Evolutionary conservation across 2,329 filamentous ascomycete genomes (phyloP).

Genomic region (Purpureocillium takamizusanense): DNA sequence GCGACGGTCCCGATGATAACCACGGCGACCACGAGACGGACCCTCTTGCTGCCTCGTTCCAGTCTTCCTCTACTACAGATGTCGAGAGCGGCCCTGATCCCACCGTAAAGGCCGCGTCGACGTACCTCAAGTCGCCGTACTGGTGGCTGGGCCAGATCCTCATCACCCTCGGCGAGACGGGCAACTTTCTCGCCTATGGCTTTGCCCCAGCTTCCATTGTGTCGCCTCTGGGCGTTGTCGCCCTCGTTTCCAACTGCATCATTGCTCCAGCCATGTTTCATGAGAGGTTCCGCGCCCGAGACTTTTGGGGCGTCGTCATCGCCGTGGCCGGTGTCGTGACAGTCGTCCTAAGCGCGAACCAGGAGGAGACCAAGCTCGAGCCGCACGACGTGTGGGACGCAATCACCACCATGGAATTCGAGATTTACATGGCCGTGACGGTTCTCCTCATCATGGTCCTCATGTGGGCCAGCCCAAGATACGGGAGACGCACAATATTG

Average conservation of each 20-base stretch:
- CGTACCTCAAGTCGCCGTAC: slow-evolving; percentile 82
- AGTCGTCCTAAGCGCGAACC: slow-evolving; percentile 84
- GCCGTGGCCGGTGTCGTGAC: slow-evolving; percentile 83
- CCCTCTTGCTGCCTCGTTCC: slow-evolving; percentile 42
- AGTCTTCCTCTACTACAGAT: slow-evolving; percentile 24
- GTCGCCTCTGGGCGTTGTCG: slow-evolving; percentile 92
- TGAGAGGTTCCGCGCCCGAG: slow-evolving; percentile 75
- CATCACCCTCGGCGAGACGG: slow-evolving; percentile 87
- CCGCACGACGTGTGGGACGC: slow-evolving; percentile 84
- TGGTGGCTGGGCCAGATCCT: slow-evolving; percentile 94
- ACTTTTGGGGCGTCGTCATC: slow-evolving; percentile 81
- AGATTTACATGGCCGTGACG: slow-evolving; percentile 79
- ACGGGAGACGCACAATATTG: slow-evolving; percentile 78
- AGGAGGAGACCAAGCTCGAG: slow-evolving; percentile 81
- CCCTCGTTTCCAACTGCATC: slow-evolving; percentile 90
- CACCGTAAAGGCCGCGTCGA: slow-evolving; percentile 40
- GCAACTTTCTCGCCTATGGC: slow-evolving; percentile 94
- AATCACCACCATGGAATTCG: slow-evolving; percentile 82
- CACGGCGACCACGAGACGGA: slow-evolving; percentile 33
- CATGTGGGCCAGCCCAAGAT: slow-evolving; percentile 74
- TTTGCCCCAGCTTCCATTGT: slow-evolving; percentile 97
- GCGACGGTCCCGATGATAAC: slow-evolving; percentile 8
- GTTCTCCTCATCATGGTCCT: slow-evolving; percentile 62
- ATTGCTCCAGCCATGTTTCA: slow-evolving; percentile 93
- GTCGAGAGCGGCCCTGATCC: slow-evolving; percentile 11